phyloP scores from a whole-genome alignment of 2,329 filamentous ascomycete genomes.

The Sclerotinia sclerotiorum region DNA sequence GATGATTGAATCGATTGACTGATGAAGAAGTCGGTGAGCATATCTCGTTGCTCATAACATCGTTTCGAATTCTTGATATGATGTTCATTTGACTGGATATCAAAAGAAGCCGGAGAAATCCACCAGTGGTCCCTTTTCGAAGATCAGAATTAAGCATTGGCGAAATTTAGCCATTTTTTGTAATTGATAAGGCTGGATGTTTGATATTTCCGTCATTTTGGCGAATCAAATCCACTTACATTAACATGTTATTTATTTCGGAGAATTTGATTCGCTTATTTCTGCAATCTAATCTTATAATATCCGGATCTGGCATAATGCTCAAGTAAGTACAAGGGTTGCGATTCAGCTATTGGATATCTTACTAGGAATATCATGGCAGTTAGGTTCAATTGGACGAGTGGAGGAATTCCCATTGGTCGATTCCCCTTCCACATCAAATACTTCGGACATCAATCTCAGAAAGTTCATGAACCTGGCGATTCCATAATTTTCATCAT shows the following conservation, averaged over 20 bases:
- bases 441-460: not conserved
- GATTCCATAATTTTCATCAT: not conserved
- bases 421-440: not conserved
- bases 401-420: too few relatives aligned
- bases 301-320: not conserved
- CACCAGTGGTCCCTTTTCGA: too few relatives aligned
- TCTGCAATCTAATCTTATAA: conserved; percentile 15
- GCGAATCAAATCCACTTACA: not conserved
- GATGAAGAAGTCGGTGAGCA: not conserved
- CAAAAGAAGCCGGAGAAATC: too few relatives aligned
- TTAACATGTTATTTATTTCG: not conserved
- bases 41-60: not conserved
- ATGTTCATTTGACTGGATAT: not conserved
- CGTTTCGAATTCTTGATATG: not conserved
- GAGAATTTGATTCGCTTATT: not conserved
- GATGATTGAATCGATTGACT: not conserved
- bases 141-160: not conserved
- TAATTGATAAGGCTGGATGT: conserved; percentile 1
- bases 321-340: not conserved
- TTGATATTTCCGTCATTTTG: not conserved
- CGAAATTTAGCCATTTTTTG: not conserved
- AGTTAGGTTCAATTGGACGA: too few relatives aligned
- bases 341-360: not conserved
- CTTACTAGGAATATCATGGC: not conserved
- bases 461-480: not conserved